Conservation (phyloP, 202 grass and related monocot genomes). For the Zoysia matrella region DNA sequence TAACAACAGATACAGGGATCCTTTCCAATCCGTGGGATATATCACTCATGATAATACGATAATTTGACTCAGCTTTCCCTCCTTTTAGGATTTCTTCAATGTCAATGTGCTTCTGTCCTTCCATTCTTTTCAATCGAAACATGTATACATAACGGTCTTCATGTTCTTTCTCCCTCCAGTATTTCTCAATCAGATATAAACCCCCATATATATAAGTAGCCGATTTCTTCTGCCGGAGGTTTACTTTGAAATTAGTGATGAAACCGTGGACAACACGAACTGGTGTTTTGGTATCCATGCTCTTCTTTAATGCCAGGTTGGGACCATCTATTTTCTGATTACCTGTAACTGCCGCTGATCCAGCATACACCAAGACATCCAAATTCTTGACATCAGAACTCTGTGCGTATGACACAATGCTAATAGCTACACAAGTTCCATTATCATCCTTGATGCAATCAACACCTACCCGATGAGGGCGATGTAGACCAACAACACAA, state of each 20-base stretch:
- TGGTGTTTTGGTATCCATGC: slow-evolving; percentile 77
- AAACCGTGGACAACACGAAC: slow-evolving; percentile 81
- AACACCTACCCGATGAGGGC: slow-evolving; percentile 49
- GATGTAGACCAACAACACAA: slow-evolving; percentile 79
- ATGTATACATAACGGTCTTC: slow-evolving; percentile 53
- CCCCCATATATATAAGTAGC: slow-evolving; percentile 76
- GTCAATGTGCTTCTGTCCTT: slow-evolving; percentile 64
- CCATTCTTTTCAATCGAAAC: slow-evolving; percentile 74
- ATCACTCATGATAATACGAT: slow-evolving; percentile 62
- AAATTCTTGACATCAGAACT: slow-evolving; percentile 57
- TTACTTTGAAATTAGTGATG: slow-evolving; percentile 16
- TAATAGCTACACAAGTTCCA: slow-evolving; percentile 59
- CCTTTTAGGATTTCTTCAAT: slow-evolving; percentile 59
- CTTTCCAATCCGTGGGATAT: slow-evolving; percentile 76
- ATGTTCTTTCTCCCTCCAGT: slow-evolving; percentile 61
- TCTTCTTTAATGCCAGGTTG: slow-evolving; percentile 76
- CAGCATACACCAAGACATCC: slow-evolving; percentile 66
- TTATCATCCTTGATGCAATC: slow-evolving; percentile 61
- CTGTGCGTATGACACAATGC: slow-evolving; percentile 62
- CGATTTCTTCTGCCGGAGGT: slow-evolving; percentile 40
- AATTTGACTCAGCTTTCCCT: slow-evolving; percentile 40
- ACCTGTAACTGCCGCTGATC: slow-evolving; percentile 43
- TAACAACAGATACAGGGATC: slow-evolving; percentile 76
- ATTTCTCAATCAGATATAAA: slow-evolving; percentile 82
- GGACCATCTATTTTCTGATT: slow-evolving; percentile 63